Evolutionary conservation across 2,329 filamentous ascomycete genomes (phyloP), one percentile per base, ranked within the genome.

Genomic region (Sclerotinia sclerotiorum): DNA sequence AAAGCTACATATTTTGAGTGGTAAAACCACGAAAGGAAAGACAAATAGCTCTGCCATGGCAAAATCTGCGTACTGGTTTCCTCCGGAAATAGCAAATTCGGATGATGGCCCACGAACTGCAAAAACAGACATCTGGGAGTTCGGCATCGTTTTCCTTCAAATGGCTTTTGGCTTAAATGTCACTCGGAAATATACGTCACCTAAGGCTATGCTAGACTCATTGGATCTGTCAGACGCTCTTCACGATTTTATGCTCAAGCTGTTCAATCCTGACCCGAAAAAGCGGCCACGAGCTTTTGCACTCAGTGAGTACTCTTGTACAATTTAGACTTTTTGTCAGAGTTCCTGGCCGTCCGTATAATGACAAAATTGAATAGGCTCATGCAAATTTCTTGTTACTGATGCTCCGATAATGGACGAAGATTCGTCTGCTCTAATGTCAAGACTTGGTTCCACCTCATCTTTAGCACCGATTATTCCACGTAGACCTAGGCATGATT

Each of bases 71-170:
- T 92, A 93, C 72, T 97, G 94, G 94, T 80, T 91, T 8, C 88
- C 94, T 1, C 91, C 93, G 1, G 93, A 97, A 79, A 84, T 93
- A 63, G 85, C 86, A 42, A 85, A 81, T 58, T 84, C 83, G 0
- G 86, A 84, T 69, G 89, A 85, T 39, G 84, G 84, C 42, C 82
- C 90, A 78, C 83, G 90, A 80, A 88, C 85, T 1, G 85, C 86
- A 74, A 97, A 97, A 78, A 92, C 93, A 0, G 95, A 98, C 77
- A 87, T 98, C 11, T 99, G 95, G 95, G 92, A 97, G 73, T 88
- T 99, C 74, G 95, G 95, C 5, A 87, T 97, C 42, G 86, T 97
- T 6, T 91, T 97, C 74, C 79, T 97, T 51, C 94, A 99, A 78
- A 97, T 98, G 93, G 86, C 95, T 4, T 94, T 97, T 77, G 95